Evolutionary conservation across 106 monocot genomes (phyloP).

Genomic region (Allium fistulosum): DNA sequence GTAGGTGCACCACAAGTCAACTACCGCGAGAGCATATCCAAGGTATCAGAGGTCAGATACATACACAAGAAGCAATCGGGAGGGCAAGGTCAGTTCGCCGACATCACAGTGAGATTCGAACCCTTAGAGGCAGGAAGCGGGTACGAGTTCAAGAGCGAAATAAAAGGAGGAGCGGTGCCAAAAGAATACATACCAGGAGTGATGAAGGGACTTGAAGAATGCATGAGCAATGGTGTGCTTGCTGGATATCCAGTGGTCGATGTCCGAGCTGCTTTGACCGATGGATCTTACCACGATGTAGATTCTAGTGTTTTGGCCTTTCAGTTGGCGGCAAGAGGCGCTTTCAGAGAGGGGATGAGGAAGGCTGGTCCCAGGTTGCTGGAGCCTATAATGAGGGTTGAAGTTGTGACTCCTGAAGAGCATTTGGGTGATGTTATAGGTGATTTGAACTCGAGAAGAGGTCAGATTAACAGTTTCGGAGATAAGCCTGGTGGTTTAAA

Average conservation of each 20-base stretch:
- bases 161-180: conserved; percentile 89
- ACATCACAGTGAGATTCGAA: conserved; percentile 89
- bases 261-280: conserved; percentile 77
- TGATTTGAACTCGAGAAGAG: conserved; percentile 95
- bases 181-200: conserved; percentile 96
- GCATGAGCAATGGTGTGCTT: conserved; percentile 88
- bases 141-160: conserved; percentile 97
- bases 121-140: conserved; percentile 80
- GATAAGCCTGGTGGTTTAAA: conserved; percentile 98
- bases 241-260: conserved; percentile 97
- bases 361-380: conserved; percentile 79
- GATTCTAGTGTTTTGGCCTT: conserved; percentile 98
- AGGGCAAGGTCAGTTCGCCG: conserved; percentile 91
- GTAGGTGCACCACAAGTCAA: conserved; percentile 97
- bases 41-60: conserved; percentile 62
- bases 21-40: conserved; percentile 96
- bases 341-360: conserved; percentile 82
- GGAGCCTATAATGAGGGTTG: conserved; percentile 97
- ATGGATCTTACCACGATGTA: conserved; percentile 93
- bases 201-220: conserved; percentile 94
- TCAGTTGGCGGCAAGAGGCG: conserved; percentile 88
- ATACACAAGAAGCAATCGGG: conserved; percentile 97
- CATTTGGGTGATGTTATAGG: conserved; percentile 99
- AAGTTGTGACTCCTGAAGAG: conserved; percentile 93
- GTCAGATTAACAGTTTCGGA: conserved; percentile 77